These are phyloP conservation scores for Penicillium hordei DNA, from an alignment of 2,329 filamentous ascomycete species.

Conservation along the genomic window DNA sequence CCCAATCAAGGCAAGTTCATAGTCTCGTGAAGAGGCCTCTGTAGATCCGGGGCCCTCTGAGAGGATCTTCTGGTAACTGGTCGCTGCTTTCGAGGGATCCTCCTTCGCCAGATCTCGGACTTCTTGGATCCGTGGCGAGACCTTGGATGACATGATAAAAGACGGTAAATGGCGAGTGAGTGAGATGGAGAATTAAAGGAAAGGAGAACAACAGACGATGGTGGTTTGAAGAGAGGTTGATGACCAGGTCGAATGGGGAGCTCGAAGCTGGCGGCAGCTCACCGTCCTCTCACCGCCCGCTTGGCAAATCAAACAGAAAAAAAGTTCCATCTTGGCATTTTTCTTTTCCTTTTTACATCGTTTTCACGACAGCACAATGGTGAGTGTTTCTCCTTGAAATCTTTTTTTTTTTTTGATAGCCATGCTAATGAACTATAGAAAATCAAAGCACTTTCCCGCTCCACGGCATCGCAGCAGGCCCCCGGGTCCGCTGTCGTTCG, in stretches of 20 bases:
- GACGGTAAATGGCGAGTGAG: neutral
- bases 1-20: slow-evolving; percentile 83
- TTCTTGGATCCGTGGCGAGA: slow-evolving; percentile 73
- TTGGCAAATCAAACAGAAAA: slow-evolving; percentile 37
- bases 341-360: slow-evolving; percentile 16
- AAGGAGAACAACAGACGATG: slow-evolving; percentile 8
- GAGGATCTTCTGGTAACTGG: slow-evolving; percentile 85
- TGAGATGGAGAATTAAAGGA: neutral
- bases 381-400: slow-evolving; percentile 20
- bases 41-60: slow-evolving; percentile 79
- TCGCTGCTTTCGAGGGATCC: slow-evolving; percentile 79
- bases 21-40: slow-evolving; percentile 85
- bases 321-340: slow-evolving; percentile 27
- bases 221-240: slow-evolving; percentile 22
- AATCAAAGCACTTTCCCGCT: slow-evolving; percentile 56
- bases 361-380: slow-evolving; percentile 29
- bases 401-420: neutral
- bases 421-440: slow-evolving; percentile 44
- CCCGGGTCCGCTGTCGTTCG: slow-evolving; percentile 48
- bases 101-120: slow-evolving; percentile 80
- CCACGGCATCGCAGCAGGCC: slow-evolving; percentile 48
- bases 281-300: slow-evolving; percentile 33
- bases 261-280: slow-evolving; percentile 32
- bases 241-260: slow-evolving; percentile 23
- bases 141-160: slow-evolving; percentile 50